Evolutionary conservation across 768 basidiomycete species (phyloP), one percentile per base, ranked within the genome.

Genomic region (Coprinopsis strossmayeri): DNA sequence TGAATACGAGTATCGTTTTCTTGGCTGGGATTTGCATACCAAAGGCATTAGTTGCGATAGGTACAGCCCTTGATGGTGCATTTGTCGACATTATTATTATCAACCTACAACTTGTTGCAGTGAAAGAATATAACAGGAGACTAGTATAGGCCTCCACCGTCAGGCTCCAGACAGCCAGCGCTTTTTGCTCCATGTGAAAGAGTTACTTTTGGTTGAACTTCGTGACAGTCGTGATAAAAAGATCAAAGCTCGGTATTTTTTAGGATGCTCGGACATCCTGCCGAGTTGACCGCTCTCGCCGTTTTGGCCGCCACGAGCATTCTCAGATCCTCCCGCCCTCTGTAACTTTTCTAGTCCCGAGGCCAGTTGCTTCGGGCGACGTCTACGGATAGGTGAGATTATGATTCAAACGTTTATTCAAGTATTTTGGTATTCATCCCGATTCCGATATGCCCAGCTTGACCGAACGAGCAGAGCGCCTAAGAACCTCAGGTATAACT

Each of bases 241-340:
- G n/a, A n/a, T n/a, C n/a, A n/a, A n/a, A n/a, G n/a, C n/a, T n/a
- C n/a, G n/a, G n/a, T n/a, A n/a, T n/a, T n/a, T n/a, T n/a, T n/a
- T n/a, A n/a, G n/a, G n/a, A n/a, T n/a, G 60, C 15, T 58, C 69
- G 50, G 66, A 64, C 46, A 58, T 68, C 38, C 65, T 66, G 25
- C 62, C 64, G 28, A 64, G 63, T 51, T 65, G 70, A 61, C 73
- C 79, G 40, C 68, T 73, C 45, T 70, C 79, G 15, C 73, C 78
- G 3, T 59, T 5, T 5, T 38, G 9, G 9, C 37, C 37, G 18
- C 37, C 13, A 17, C 7, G 20, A 21, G 7, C 37, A 9, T 21
- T 15, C 20, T 17, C 12, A 9, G 60, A 28, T 64, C 63, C 35
- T 35, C 25, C 17, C 17, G 25, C 34, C 45, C 30, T 43, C 26